Evolutionary conservation across 768 basidiomycete species (phyloP).

Genomic region (Mycena vulgaris): DNA sequence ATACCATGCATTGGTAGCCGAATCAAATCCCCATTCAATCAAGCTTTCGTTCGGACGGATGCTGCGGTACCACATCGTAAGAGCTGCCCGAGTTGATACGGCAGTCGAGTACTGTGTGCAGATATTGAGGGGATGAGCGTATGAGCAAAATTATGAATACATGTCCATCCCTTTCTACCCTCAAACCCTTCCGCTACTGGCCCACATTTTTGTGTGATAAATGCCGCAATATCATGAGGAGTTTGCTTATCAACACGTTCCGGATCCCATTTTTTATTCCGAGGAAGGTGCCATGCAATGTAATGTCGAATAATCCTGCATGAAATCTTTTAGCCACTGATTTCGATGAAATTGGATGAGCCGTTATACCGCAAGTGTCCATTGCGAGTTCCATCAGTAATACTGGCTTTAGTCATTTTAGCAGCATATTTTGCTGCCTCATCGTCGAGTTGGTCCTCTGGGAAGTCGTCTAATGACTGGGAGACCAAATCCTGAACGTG

Average conservation of each 20-base stretch:
- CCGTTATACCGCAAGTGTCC: too few relatives aligned
- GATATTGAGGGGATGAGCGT: too few relatives aligned
- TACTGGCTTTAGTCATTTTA: too few relatives aligned
- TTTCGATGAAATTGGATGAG: too few relatives aligned
- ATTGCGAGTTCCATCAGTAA: too few relatives aligned
- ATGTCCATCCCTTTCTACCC: background rate
- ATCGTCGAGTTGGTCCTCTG: too few relatives aligned
- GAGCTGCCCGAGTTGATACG: constrained; percentile 35
- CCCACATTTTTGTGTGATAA: constrained; percentile 13
- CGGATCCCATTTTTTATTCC: background rate
- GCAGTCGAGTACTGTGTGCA: too few relatives aligned
- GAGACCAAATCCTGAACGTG: too few relatives aligned
- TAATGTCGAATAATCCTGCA: background rate
- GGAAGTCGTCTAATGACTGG: too few relatives aligned
- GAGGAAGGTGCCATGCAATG: background rate
- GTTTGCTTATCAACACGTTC: constrained; percentile 1
- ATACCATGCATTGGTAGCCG: background rate
- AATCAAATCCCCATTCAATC: constrained; percentile 35
- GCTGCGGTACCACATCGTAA: constrained; percentile 35
- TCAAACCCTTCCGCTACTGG: constrained; percentile 5
- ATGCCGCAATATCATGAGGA: background rate
- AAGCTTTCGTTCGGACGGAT: constrained; percentile 29
- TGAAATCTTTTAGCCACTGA: too few relatives aligned
- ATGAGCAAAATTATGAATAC: too few relatives aligned
- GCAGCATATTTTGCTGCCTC: too few relatives aligned